phyloP scores from a whole-genome alignment of 805 yeast species.

The Starmerella apicola region DNA sequence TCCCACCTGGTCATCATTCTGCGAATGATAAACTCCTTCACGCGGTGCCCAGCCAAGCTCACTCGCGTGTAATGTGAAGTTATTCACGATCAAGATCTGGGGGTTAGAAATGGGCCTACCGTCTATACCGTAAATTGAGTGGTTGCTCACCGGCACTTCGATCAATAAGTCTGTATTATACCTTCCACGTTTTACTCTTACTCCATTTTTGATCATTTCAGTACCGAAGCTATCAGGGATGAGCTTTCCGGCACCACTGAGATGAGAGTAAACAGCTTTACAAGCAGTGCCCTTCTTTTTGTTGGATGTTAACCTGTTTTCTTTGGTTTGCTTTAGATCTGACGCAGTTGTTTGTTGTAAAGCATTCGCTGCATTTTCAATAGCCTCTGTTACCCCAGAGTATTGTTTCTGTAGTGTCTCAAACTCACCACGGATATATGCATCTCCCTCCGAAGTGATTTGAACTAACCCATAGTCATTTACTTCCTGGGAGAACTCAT shows the following conservation, averaged over 20 bases:
- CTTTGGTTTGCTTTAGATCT: too few species aligned
- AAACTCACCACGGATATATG: conserved; percentile 38
- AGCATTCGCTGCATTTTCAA: neutral
- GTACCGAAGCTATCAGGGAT: conserved; percentile 28
- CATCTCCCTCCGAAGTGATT: conserved; percentile 34
- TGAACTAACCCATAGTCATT: conserved; percentile 70
- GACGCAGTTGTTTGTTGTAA: too few species aligned
- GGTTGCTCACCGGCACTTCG: conserved; percentile 15
- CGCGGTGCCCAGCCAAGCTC: conserved; percentile 1
- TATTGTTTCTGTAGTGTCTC: conserved; percentile 32
- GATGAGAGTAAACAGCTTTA: conserved; percentile 13
- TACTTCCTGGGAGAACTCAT: conserved; percentile 67
- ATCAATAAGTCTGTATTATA: conserved; percentile 13
- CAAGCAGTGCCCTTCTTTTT: conserved; percentile 3
- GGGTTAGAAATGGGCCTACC: conserved; percentile 19
- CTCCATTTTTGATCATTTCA: conserved; percentile 27
- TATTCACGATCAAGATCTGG: conserved; percentile 5
- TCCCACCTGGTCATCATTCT: neutral
- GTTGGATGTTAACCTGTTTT: neutral
- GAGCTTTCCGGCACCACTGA: conserved; percentile 16
- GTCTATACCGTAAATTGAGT: conserved; percentile 18
- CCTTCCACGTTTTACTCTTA: conserved; percentile 23
- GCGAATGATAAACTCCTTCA: neutral
- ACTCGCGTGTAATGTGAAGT: conserved; percentile 7
- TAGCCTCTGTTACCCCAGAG: neutral